Conservation (phyloP, 305 asterid species). For the Withania somnifera region DNA sequence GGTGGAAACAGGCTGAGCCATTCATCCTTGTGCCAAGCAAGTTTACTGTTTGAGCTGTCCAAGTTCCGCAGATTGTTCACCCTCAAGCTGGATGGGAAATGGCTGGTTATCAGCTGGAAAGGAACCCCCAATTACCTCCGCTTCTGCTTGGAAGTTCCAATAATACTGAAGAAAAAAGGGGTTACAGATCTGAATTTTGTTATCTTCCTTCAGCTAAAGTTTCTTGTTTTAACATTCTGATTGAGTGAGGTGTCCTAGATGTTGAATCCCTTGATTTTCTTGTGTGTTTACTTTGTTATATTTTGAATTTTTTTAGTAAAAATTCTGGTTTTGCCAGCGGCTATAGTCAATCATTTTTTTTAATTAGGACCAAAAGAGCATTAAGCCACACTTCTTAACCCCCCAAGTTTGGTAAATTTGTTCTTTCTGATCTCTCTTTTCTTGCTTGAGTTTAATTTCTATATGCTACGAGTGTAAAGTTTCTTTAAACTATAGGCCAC, state of each 20-base stretch:
- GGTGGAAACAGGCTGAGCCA: constrained; percentile 29
- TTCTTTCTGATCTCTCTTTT: not conserved
- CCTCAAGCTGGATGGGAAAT: constrained; percentile 16
- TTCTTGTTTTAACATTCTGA: not conserved
- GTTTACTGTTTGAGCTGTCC: constrained; percentile 14
- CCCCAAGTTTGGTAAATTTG: not conserved
- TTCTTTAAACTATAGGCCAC: too few relatives aligned
- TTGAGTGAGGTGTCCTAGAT: not conserved
- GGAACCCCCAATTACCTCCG: constrained; percentile 7
- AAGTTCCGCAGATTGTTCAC: constrained; percentile 11
- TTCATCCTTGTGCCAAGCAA: constrained; percentile 21
- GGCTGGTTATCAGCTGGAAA: constrained; percentile 30
- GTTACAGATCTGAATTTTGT: not conserved
- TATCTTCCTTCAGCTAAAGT: not conserved
- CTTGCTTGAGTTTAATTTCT: not conserved
- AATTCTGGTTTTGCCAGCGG: not conserved
- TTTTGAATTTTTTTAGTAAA: not conserved
- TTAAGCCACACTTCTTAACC: not conserved
- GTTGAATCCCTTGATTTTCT: not conserved
- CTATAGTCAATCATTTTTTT: not conserved
- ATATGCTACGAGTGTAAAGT: too few relatives aligned
- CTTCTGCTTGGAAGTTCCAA: constrained; percentile 9
- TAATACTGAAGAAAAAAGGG: not conserved
- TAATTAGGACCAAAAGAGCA: not conserved
- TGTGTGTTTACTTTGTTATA: not conserved